Evolutionary conservation across 257 asterid genomes (phyloP).

Genomic region (Primulina huaijiensis): DNA sequence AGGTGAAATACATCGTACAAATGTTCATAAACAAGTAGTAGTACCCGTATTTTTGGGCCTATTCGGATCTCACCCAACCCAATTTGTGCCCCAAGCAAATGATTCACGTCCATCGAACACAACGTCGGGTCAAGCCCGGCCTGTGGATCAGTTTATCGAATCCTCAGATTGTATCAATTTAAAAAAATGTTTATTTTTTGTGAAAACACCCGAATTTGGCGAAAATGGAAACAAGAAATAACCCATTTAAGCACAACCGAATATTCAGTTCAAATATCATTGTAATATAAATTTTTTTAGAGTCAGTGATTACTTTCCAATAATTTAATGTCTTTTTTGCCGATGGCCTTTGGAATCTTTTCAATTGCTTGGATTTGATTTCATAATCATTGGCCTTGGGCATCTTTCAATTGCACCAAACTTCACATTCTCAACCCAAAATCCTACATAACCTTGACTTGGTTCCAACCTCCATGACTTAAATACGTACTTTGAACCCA

Average conservation of each 20-base stretch:
- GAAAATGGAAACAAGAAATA: not conserved
- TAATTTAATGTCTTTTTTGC: not conserved
- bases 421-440: slow-evolving; percentile 54
- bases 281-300: not conserved
- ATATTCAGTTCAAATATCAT: not conserved
- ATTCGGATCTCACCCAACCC: not conserved
- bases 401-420: slow-evolving; percentile 65
- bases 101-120: too few relatives aligned
- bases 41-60: not conserved
- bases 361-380: slow-evolving; percentile 64
- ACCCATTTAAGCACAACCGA: not conserved
- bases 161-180: too few relatives aligned
- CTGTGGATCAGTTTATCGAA: not conserved
- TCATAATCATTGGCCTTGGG: slow-evolving; percentile 67
- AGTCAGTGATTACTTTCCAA: not conserved
- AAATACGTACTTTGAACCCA: slow-evolving; percentile 54
- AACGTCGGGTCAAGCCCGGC: not conserved
- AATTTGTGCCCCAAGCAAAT: not conserved
- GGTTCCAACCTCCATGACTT: slow-evolving; percentile 58
- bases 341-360: slow-evolving; percentile 55
- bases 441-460: slow-evolving; percentile 53
- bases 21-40: too few relatives aligned
- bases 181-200: too few relatives aligned
- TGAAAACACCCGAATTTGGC: not conserved
- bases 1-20: too few relatives aligned